phyloP scores from a whole-genome alignment of 2,329 filamentous ascomycete genomes.

The Cladophialophora immunda region DNA sequence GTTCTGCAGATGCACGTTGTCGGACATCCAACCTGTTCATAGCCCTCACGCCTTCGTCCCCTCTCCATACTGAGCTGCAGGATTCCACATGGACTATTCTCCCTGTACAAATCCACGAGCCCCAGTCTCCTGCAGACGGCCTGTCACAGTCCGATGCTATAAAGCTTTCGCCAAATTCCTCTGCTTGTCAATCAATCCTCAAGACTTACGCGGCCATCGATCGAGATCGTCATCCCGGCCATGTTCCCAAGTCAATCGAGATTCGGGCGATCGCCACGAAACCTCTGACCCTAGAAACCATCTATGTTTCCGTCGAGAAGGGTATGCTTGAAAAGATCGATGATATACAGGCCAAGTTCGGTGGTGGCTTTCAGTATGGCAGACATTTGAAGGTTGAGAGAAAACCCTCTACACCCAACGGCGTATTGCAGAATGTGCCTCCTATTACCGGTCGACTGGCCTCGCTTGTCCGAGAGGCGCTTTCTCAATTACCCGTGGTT shows the following conservation, averaged over 20 bases:
- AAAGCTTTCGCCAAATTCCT: slow-evolving; percentile 75
- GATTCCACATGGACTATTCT: slow-evolving; percentile 84
- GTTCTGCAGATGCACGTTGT: slow-evolving; percentile 15
- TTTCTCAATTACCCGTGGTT: slow-evolving; percentile 77
- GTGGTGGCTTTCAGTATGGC: slow-evolving; percentile 59
- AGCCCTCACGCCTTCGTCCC: slow-evolving; percentile 57
- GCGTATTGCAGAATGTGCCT: slow-evolving; percentile 34
- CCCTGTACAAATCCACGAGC: slow-evolving; percentile 66
- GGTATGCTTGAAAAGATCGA: slow-evolving; percentile 81
- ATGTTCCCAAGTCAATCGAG: slow-evolving; percentile 80
- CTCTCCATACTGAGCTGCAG: slow-evolving; percentile 56
- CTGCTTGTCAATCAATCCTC: slow-evolving; percentile 81
- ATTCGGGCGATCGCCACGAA: slow-evolving; percentile 82
- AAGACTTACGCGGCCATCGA: slow-evolving; percentile 75
- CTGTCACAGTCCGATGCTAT: slow-evolving; percentile 78
- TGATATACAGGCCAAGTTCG: slow-evolving; percentile 83
- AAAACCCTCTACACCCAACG: slow-evolving; percentile 26
- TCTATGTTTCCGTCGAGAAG: slow-evolving; percentile 86
- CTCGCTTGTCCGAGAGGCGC: slow-evolving; percentile 74
- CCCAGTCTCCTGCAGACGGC: slow-evolving; percentile 55
- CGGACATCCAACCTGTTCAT: slow-evolving; percentile 46
- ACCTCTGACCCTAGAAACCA: slow-evolving; percentile 80
- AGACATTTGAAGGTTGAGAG: slow-evolving; percentile 37
- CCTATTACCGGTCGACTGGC: slow-evolving; percentile 33
- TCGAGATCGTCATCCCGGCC: slow-evolving; percentile 76